A percentile compares a stretch with the other conserved stretches of the same genome.
These are phyloP conservation scores for Cotoneaster glaucophyllus DNA, from an alignment of 306 rosid species.

Conservation along the genomic window DNA sequence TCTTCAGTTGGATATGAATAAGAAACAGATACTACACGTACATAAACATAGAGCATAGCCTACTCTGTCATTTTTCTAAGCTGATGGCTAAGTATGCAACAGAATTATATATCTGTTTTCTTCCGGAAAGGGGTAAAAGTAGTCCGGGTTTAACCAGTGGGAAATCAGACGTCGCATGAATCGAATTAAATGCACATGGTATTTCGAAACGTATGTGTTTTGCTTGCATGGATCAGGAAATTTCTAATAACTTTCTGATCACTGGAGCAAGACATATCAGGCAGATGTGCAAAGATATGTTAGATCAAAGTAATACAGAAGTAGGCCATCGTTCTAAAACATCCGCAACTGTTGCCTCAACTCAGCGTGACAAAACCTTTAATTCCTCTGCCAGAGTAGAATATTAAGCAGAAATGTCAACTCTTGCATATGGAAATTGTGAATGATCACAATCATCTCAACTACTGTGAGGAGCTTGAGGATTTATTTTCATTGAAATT, in stretches of 20 bases:
- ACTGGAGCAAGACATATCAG: not conserved
- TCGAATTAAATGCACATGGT: too few species aligned
- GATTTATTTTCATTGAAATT: not conserved
- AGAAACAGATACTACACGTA: not conserved
- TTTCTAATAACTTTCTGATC: too few species aligned
- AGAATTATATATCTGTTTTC: too few species aligned
- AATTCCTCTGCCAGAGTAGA: not conserved
- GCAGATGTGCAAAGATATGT: not conserved
- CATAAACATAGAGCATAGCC: not conserved
- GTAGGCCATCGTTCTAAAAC: not conserved
- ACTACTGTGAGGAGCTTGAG: not conserved
- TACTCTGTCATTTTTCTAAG: not conserved
- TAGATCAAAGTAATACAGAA: not conserved
- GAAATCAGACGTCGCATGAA: too few species aligned
- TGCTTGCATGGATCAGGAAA: too few species aligned
- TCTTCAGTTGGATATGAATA: conserved; percentile 17
- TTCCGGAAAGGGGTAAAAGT: too few species aligned
- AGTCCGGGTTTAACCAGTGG: too few species aligned
- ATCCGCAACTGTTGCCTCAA: not conserved
- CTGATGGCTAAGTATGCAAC: not conserved
- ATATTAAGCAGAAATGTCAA: not conserved
- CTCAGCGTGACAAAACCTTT: not conserved
- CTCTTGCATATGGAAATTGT: not conserved
- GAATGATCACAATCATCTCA: not conserved
- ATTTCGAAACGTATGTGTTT: too few species aligned